Base-by-base conservation (phyloP, 495 filamentous ascomycete genomes). In the Neurospora hispaniola region DNA sequence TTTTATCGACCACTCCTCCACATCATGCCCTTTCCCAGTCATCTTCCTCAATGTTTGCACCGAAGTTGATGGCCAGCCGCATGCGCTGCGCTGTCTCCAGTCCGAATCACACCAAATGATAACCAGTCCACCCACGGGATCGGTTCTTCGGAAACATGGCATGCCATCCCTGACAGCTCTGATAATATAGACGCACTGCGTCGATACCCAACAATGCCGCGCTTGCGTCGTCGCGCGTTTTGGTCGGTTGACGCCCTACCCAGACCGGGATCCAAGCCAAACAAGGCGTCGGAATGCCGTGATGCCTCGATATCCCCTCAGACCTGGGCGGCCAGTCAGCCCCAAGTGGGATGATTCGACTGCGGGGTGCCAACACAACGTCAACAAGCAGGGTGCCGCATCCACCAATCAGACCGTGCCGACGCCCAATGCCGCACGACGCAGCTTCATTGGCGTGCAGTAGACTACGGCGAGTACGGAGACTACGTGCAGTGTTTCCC, bases 311-410 rank as follows among this genome's bases (percentile, higher is more conserved):
- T 66, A 66, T 66, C 54, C 14, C 54, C 54, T 66, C 54, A 62
- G 54, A 59, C 48, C 44, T 59, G 48, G 48, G 4, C 48, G 54
- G 54, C 54, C 54, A 66, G 54, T 66, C 27, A 66, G 54, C 54
- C 54, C 54, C 54, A 66, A 66, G 54, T 66, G 54, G 54, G 54
- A 66, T 66, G 54, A 66, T 66, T 66, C 54, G 54, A 66, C 54
- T 66, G 54, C 54, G 54, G 54, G 54, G 54, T 66, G 54, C 54
- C 54, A 66, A 66, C 54, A 66, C 54, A 66, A 66, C 54, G 54
- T 66, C 54, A 18, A 66, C 54, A 66, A 66, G 54, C 27, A 66
- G 54, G 54, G 54, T 66, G 54, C 54, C 54, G 54, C 14, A 14
- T 66, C 54, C 14, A 66, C 54, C 54, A 66, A 66, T 66, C 54